Conservation (phyloP, 2,329 filamentous ascomycete species). For the Coniochaeta hoffmannii region DNA sequence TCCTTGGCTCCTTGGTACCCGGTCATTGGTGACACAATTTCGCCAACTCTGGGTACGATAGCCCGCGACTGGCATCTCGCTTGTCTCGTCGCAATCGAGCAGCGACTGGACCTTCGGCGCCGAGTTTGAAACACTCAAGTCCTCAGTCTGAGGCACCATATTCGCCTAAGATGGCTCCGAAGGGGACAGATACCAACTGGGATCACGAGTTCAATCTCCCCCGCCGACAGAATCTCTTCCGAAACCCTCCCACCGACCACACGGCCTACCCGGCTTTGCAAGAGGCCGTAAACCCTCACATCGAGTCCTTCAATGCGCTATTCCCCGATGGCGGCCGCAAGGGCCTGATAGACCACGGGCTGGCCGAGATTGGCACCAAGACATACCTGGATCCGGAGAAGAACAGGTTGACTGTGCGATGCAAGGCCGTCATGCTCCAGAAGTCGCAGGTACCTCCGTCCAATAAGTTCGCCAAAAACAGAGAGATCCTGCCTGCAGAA, state of each 20-base stretch:
- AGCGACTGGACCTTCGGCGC: background rate
- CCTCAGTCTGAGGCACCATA: background rate
- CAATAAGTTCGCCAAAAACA: slow-evolving; percentile 78
- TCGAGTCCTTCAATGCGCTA: slow-evolving; percentile 90
- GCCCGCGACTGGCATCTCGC: background rate
- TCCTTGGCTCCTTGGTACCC: too few species aligned
- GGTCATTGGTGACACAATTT: background rate
- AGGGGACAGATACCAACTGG: slow-evolving; percentile 63
- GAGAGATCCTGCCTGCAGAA: slow-evolving; percentile 85
- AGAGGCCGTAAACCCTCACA: slow-evolving; percentile 80
- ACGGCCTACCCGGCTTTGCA: slow-evolving; percentile 84
- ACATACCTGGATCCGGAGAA: slow-evolving; percentile 78
- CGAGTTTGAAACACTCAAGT: background rate
- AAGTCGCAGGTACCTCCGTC: slow-evolving; percentile 70
- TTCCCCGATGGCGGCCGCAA: slow-evolving; percentile 62
- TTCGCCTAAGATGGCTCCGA: slow-evolving; percentile 39
- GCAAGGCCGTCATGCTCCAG: slow-evolving; percentile 75
- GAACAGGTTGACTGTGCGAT: slow-evolving; percentile 71
- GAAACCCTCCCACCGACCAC: slow-evolving; percentile 77
- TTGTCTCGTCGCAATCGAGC: background rate
- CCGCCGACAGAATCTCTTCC: slow-evolving; percentile 81
- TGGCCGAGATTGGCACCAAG: slow-evolving; percentile 87
- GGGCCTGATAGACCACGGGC: slow-evolving; percentile 58
- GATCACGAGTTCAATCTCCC: slow-evolving; percentile 79
- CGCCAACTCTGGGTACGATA: background rate